Evolutionary conservation across 2,329 filamentous ascomycete species (phyloP).

Genomic region (Colletotrichum viniferum): DNA sequence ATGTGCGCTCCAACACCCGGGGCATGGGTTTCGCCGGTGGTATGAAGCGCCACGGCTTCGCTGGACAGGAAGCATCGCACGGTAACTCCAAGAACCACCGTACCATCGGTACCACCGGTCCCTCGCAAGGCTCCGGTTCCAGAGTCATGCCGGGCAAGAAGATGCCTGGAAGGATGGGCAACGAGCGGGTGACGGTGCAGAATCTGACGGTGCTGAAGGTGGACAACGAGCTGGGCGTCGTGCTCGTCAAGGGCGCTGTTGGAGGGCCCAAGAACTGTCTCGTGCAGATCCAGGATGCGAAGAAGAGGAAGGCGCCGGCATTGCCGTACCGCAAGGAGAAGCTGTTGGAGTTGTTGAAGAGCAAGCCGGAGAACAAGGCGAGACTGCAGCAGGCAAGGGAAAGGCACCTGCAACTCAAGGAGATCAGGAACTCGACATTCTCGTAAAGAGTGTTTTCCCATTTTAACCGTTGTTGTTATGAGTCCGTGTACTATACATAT

Average conservation of each 20-base stretch:
- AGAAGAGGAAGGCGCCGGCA: constrained; percentile 75
- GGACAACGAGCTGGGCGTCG: constrained; percentile 83
- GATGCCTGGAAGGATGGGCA: constrained; percentile 97
- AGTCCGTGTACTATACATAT: constrained; percentile 41
- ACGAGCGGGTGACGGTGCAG: constrained; percentile 85
- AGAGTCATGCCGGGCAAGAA: constrained; percentile 95
- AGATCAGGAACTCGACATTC: constrained; percentile 31
- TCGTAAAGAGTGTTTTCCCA: neutral
- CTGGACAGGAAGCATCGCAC: constrained; percentile 88
- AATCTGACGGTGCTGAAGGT: constrained; percentile 90
- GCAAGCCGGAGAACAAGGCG: constrained; percentile 50
- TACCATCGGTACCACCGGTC: constrained; percentile 87
- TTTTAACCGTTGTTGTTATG: constrained; percentile 22
- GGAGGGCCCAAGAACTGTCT: constrained; percentile 87
- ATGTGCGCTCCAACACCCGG: constrained; percentile 77
- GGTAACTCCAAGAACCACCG: constrained; percentile 95
- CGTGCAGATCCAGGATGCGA: constrained; percentile 86
- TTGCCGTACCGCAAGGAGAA: constrained; percentile 53
- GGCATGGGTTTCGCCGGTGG: constrained; percentile 96
- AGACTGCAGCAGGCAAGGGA: constrained; percentile 53
- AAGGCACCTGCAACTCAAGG: constrained; percentile 60
- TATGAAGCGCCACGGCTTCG: constrained; percentile 95
- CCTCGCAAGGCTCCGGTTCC: constrained; percentile 89
- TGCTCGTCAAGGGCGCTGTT: constrained; percentile 86
- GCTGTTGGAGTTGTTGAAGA: constrained; percentile 45